Evolutionary conservation across 225 moss, liverwort and hornwort species (phyloP), one percentile per base, ranked within the genome.

Genomic region (Asterella californica): DNA sequence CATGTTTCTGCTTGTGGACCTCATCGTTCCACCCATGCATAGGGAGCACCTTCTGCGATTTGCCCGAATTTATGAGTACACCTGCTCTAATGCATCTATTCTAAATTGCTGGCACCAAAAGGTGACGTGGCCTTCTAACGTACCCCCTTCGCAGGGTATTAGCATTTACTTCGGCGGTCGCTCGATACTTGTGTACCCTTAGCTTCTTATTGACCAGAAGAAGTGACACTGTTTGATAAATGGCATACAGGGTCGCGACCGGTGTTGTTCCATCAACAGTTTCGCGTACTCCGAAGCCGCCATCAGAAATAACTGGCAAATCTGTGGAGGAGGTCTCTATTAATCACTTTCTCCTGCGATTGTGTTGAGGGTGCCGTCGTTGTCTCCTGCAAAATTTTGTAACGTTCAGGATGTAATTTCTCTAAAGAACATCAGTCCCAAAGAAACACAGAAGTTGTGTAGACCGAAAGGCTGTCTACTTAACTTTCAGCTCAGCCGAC

Each of bases 221-320:
- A 1, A 2, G 25, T 45, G n/a, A 71, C 45, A 46, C 47, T 45
- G 45, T 46, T 49, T 46, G 67, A 54, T n/a, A 9, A 47, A 30
- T 49, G 38, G 37, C 27, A 7, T n/a, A 36, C 64, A 83, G 78
- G 74, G 62, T 81, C 10, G 68, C 85, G 38, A 64, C 85, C 11
- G 55, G 81, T 63, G 77, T 87, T 14, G 72, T 82, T 32, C 76
- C 81, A 64, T 74, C 88, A 38, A 75, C 88, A 48, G 82, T 82
- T 81, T 81, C 86, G 62, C 82, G 84, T 18, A 85, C 90, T 61
- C 94, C 96, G 46, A 89, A 88, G 66, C 96, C 90, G 82, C 96
- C 96, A 33, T 97, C 93, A 69, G 96, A 97, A 83, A 92, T 97
- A 38, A 85, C 87, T 57, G 94, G 96, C 46, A 97, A 92, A 78